phyloP scores from a whole-genome alignment of 148 eudicot species.

The Vaccinium vitisidaea region DNA sequence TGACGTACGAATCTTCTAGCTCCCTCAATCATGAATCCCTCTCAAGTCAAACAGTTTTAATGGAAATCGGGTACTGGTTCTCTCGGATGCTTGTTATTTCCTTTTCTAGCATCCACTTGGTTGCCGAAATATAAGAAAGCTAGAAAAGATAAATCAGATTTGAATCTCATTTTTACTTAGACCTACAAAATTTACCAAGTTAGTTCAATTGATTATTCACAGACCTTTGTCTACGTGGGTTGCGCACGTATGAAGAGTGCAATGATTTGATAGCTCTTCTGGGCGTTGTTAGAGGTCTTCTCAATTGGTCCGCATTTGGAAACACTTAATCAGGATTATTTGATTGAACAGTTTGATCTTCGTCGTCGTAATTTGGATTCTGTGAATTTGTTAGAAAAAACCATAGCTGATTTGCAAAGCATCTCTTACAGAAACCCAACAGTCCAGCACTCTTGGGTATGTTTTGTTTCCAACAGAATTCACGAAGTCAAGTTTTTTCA shows the following conservation, averaged over 20 bases:
- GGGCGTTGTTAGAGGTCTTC: neutral
- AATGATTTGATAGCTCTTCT: neutral
- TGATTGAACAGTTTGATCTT: conserved; percentile 2
- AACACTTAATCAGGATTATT: neutral
- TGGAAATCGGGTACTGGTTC: neutral
- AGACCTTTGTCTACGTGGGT: neutral
- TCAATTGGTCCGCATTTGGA: neutral
- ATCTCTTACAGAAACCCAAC: neutral
- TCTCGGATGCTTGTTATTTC: neutral
- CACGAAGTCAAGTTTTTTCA: neutral
- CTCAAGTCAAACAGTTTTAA: neutral
- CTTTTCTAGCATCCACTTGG: neutral
- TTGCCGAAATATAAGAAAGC: neutral
- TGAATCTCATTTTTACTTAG: neutral
- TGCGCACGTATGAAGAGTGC: neutral
- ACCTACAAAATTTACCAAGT: neutral
- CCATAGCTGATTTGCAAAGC: neutral
- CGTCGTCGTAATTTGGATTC: neutral
- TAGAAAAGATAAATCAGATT: neutral
- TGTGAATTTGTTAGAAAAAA: neutral
- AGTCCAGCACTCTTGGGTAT: neutral
- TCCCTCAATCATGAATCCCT: neutral
- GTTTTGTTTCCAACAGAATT: neutral
- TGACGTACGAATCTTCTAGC: neutral
- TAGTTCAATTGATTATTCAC: neutral